These are phyloP conservation scores for Trichocladium antarcticum DNA, from an alignment of 495 filamentous ascomycete genomes.

Conservation along the genomic window DNA sequence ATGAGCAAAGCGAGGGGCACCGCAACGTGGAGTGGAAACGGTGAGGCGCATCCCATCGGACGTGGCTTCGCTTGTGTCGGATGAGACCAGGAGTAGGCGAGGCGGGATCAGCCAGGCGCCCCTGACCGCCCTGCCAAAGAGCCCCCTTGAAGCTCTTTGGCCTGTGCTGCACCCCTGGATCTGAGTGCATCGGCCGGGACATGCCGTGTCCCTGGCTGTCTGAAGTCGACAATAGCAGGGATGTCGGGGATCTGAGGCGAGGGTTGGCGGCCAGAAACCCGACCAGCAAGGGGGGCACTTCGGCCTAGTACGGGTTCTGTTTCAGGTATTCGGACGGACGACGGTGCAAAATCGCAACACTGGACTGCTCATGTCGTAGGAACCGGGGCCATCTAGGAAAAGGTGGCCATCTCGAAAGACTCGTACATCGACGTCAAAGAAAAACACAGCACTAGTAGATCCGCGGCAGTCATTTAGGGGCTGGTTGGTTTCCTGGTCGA, in stretches of 20 bases:
- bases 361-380: no score
- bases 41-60: background rate
- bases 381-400: background rate
- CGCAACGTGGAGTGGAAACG: slow-evolving; percentile 5
- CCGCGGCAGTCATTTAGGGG: no score
- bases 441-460: no score
- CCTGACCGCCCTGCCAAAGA: background rate
- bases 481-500: no score
- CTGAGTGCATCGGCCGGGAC: background rate
- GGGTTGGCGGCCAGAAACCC: slow-evolving; percentile 5
- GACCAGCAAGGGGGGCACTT: background rate
- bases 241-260: slow-evolving; percentile 12
- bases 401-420: background rate
- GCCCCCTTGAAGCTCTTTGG: slow-evolving; percentile 19
- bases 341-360: no score
- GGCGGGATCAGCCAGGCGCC: slow-evolving; percentile 9
- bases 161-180: slow-evolving; percentile 6
- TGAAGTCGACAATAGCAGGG: background rate
- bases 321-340: no score
- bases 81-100: slow-evolving; percentile 8
- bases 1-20: slow-evolving; percentile 9
- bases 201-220: slow-evolving; percentile 3
- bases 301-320: background rate
- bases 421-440: background rate
- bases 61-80: slow-evolving; percentile 21